Base-by-base conservation (phyloP, 306 rosid species). In the Cajanus cajan region DNA sequence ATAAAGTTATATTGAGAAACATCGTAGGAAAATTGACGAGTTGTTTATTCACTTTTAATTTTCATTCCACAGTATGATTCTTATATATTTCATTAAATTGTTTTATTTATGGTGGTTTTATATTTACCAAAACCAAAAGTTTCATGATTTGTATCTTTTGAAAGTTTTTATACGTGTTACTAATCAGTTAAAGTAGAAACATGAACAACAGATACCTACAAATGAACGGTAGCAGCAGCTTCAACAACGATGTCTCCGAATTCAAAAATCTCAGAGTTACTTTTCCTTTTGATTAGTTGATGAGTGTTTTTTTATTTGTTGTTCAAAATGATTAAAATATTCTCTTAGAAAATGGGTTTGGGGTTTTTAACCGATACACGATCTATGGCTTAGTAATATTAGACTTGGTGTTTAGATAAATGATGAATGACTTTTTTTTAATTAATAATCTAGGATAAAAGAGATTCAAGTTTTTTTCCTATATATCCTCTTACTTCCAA, bases 281-380 rank as follows among this genome's bases (percentile, higher is more conserved):
- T n/a, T n/a, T n/a, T n/a, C n/a, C n/a, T n/a, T 87, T 97, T 54
- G 90, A 92, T 84, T 95, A 91, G 82, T 83, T 92, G 97, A 97
- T 94, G 71, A 89, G 97, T 82, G n/a, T 71, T 44, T 48, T 72
- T 78, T 71, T 73, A 51, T 54, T 21, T 41, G 44, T 45, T 51
- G 69, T 82, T 82, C 67, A n/a, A 43, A 16, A 70, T 71, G 25
- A 71, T 68, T 83, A 86, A 82, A 88, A 92, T 89, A 88, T n/a
- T n/a, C n/a, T n/a, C n/a, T n/a, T n/a, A n/a, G n/a, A n/a, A n/a
- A n/a, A n/a, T n/a, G n/a, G n/a, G n/a, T n/a, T n/a, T n/a, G n/a
- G n/a, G n/a, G n/a, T n/a, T n/a, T n/a, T n/a, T n/a, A n/a, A n/a
- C n/a, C n/a, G n/a, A n/a, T n/a, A n/a, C n/a, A n/a, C n/a, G n/a